Evolutionary conservation across 345 rosid species (phyloP).

Genomic region (Eucalyptus rudis): DNA sequence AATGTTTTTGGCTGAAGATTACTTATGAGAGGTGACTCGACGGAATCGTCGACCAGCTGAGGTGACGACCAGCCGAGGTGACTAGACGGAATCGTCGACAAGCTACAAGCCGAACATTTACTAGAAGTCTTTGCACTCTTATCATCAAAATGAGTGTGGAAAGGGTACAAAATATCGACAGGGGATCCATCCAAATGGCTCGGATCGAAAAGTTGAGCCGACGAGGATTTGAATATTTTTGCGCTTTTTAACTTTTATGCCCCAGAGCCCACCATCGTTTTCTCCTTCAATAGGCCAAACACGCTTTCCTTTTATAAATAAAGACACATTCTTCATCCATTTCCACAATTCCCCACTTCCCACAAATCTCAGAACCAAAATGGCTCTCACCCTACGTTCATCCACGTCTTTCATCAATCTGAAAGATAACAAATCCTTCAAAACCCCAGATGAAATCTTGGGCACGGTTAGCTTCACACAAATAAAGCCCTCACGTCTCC

Average conservation of each 20-base stretch:
- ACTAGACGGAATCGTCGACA: not conserved
- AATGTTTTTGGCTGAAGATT: not conserved
- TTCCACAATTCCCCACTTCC: conserved; percentile 5
- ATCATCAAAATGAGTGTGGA: not conserved
- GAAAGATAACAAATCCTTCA: conserved; percentile 39
- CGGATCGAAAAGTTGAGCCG: conserved; percentile 4
- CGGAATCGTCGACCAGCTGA: not conserved
- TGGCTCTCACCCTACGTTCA: conserved; percentile 64
- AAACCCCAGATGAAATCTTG: conserved; percentile 31
- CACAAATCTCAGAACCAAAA: conserved; percentile 4
- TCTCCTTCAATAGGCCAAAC: conserved; percentile 3
- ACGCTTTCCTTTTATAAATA: conserved; percentile 18
- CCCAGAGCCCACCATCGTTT: conserved; percentile 36
- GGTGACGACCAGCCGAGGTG: too few relatives aligned
- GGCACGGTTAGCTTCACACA: conserved; percentile 32
- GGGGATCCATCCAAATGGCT: not conserved
- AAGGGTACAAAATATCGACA: not conserved
- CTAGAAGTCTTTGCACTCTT: not conserved
- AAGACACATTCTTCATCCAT: conserved; percentile 11
- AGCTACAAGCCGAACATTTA: not conserved
- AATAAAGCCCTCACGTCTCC: conserved; percentile 35
- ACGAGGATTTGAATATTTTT: conserved; percentile 10
- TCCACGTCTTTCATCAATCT: conserved; percentile 55
- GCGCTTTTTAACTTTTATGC: conserved; percentile 12
- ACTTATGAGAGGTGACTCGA: not conserved